Base-by-base conservation (phyloP, 495 filamentous ascomycete genomes). In the Neurospora sp. region DNA sequence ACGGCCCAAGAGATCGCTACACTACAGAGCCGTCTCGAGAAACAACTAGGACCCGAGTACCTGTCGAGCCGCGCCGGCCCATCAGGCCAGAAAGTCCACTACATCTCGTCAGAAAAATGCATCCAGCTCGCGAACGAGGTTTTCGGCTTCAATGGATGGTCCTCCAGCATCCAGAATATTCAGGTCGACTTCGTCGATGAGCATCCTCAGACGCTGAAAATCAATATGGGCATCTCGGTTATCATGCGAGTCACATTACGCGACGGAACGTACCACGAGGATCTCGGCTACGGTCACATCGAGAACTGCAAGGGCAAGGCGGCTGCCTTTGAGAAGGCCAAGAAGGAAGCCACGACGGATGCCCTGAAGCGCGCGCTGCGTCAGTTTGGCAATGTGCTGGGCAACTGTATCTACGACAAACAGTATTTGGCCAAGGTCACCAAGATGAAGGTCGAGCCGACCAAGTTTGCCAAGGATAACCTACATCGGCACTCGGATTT, bases 141-240 rank as follows among this genome's bases (percentile, higher is more conserved):
- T 4, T 98, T 99, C 82, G 96, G 96, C 9, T 99, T 99, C 85
- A 98, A 98, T 82, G 96, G 96, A 61, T 99, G 96, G 96, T 96
- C 93, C 14, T 96, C 92, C 71, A 88, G 89, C 61, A 96, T 99
- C 69, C 90, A 92, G 78, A 91, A 94, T 74, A 90, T 97, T 20
- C 90, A 94, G 77, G 90, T 98, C 69, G 96, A 99, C 79, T 98
- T 94, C 81, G 93, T 96, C 70, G 85, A 87, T 71, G 83, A 87
- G 77, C 80, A 87, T 65, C 80, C 83, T 1, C 79, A 84, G 71
- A 84, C 82, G 1, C 87, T 91, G 18, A 97, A 90, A 81, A 87
- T 96, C 73, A 93, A 84, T 72, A 80, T 98, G 69, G 96, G 95
- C 0, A 77, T 98, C 53, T 94, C 92, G 2, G 94, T 97, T 39